Conservation (phyloP, 495 filamentous ascomycete genomes). For the Talaromyces ruber region DNA sequence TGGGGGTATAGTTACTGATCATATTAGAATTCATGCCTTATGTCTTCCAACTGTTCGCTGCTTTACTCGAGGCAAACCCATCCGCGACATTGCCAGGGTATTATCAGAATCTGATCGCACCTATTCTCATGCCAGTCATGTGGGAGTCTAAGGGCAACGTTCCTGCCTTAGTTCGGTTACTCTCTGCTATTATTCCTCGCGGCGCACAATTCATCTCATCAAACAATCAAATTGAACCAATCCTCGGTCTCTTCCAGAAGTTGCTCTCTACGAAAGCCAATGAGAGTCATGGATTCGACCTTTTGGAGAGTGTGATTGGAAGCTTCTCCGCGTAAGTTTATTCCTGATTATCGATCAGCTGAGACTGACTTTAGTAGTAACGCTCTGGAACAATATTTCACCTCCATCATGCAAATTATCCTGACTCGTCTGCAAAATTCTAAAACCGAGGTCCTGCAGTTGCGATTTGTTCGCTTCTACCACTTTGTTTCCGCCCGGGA, state of each 20-base stretch:
- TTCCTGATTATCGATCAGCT: neutral
- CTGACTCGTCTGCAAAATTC: constrained; percentile 70
- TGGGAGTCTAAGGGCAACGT: constrained; percentile 93
- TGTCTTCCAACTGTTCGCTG: constrained; percentile 89
- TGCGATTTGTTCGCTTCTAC: constrained; percentile 83
- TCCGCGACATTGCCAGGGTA: constrained; percentile 61
- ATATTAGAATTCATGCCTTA: constrained; percentile 84
- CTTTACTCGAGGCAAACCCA: constrained; percentile 76
- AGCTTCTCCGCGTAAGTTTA: constrained; percentile 58
- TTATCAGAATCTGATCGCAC: constrained; percentile 66
- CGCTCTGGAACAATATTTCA: constrained; percentile 67
- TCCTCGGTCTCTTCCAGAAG: constrained; percentile 89
- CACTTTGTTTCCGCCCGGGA: constrained; percentile 76
- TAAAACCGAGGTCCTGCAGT: constrained; percentile 71
- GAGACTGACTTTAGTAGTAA: constrained; percentile 34
- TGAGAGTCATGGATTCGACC: constrained; percentile 77
- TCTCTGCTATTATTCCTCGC: constrained; percentile 77
- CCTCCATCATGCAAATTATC: constrained; percentile 69
- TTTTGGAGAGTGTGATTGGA: constrained; percentile 70
- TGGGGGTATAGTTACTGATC: neutral
- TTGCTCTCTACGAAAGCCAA: constrained; percentile 64
- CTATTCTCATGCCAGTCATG: constrained; percentile 63
- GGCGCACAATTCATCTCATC: constrained; percentile 60
- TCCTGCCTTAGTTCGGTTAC: constrained; percentile 75
- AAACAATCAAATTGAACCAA: constrained; percentile 67